Base-by-base conservation (phyloP, 768 basidiomycete genomes). In the Pulveroboletus sp. region DNA sequence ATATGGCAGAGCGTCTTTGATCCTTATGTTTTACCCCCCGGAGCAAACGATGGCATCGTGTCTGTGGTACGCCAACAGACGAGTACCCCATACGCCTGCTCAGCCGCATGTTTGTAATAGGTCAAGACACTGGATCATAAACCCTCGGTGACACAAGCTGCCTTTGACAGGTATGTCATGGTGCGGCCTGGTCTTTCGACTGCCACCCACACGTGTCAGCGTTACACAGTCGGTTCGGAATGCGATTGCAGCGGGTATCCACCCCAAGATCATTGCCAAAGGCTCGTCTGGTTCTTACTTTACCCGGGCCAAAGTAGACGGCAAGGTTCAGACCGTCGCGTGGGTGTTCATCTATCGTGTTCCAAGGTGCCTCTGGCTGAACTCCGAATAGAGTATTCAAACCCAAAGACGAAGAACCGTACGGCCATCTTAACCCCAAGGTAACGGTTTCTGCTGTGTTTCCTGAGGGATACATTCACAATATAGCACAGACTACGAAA, bases 231-330 rank as follows among this genome's bases (percentile, higher is more conserved):
- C 81, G 28, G 82, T 89, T 14, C 80, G 77, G 60, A 74, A 68
- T 50, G 86, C 89, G 13, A 87, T 94, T 55, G 51, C 71, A 6
- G 85, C 83, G 21, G 90, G 89, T 11, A 77, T 90, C 38, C 90
- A 94, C 59, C 92, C 92, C 9, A 90, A 92, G 66, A 88, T 94
- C 81, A 94, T 94, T 43, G 69, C 80, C 5, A 93, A 92, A 61
- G 93, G 93, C 10, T 91, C 88, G 2, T 89, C 86, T 6, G 93
- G 93, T 0, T 90, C 88, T 40, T 95, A 95, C 69, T 94, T 94
- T 68, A 90, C 88, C n/a, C 81, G 89, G 50, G 80, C 84, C 1
- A 91, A 86, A 68, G 71, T 75, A n/a, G 86, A 89, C 13, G 86
- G 85, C 18, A 74, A 77, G 39, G 77, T 90, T 7, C 84, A 87